These are phyloP conservation scores for Fusarium devonianum DNA, from an alignment of 2,329 filamentous ascomycete genomes.

Conservation along the genomic window DNA sequence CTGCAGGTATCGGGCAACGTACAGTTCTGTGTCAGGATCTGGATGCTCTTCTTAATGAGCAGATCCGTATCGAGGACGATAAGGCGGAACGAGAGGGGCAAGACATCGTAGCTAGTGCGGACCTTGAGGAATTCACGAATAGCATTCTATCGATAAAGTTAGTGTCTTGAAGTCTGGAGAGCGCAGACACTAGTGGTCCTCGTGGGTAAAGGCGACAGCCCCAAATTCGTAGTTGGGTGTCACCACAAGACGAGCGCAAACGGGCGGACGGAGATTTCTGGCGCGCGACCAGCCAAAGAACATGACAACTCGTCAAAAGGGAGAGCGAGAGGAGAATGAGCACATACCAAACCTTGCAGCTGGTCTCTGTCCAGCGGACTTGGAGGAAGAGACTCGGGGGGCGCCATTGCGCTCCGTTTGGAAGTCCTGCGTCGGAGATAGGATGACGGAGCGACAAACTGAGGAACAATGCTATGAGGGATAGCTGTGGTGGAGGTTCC, in stretches of 20 bases:
- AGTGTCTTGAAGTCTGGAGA: constrained; percentile 17
- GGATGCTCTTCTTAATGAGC: constrained; percentile 95
- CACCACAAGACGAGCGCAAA: constrained; percentile 24
- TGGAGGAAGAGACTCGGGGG: constrained; percentile 53
- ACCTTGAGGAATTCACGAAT: constrained; percentile 96
- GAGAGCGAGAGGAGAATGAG: constrained; percentile 9
- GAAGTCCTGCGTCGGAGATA: constrained; percentile 57
- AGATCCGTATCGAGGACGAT: constrained; percentile 95
- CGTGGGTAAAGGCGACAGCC: constrained; percentile 20
- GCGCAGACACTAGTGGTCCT: neutral
- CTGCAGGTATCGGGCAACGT: constrained; percentile 36
- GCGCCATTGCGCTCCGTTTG: constrained; percentile 47
- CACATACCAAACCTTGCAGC: constrained; percentile 76
- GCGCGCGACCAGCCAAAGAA: neutral
- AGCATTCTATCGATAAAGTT: constrained; percentile 66
- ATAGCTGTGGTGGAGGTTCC: constrained; percentile 29
- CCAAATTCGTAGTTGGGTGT: constrained; percentile 26
- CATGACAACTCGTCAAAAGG: constrained; percentile 6
- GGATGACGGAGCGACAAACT: constrained; percentile 67
- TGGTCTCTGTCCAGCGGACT: constrained; percentile 77
- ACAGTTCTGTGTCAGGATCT: constrained; percentile 97
- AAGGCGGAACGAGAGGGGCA: constrained; percentile 93
- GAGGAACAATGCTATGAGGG: constrained; percentile 52
- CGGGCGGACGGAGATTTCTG: constrained; percentile 23
- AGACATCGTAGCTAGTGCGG: constrained; percentile 95